phyloP scores from a whole-genome alignment of 164 flowering plant genomes.

The Warburgia ugandensis region DNA sequence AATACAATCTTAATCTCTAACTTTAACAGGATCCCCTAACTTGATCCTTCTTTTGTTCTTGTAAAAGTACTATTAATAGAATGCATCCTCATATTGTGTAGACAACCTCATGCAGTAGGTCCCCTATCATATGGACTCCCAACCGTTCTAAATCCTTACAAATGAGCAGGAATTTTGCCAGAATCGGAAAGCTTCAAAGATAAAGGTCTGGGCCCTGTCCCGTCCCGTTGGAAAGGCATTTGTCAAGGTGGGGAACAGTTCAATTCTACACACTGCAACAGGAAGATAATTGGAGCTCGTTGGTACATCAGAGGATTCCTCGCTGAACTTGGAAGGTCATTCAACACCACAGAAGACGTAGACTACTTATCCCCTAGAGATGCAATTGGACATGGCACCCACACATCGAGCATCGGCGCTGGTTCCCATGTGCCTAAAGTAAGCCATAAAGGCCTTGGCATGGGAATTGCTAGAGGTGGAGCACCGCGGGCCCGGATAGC shows the following conservation, averaged over 20 bases:
- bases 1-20: too few relatives aligned
- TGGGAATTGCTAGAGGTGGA: slow-evolving; percentile 11
- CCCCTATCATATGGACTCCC: too few relatives aligned
- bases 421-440: slow-evolving; percentile 1
- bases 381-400: slow-evolving; percentile 5
- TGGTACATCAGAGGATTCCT: slow-evolving; percentile 44
- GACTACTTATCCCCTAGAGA: slow-evolving; percentile 46
- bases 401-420: slow-evolving; percentile 6
- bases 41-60: too few relatives aligned
- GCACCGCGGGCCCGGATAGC: slow-evolving; percentile 6
- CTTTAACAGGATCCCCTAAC: too few relatives aligned
- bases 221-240: slow-evolving; percentile 36
- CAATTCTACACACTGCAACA: slow-evolving; percentile 31
- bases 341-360: slow-evolving; percentile 18
- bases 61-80: too few relatives aligned
- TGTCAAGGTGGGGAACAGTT: slow-evolving; percentile 42
- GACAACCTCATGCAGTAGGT: too few relatives aligned
- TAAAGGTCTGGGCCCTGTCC: slow-evolving; percentile 25
- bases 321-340: slow-evolving; percentile 30
- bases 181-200: slow-evolving; percentile 44
- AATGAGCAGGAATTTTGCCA: slow-evolving; percentile 57
- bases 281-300: slow-evolving; percentile 40
- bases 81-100: too few relatives aligned
- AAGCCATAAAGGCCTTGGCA: slow-evolving; percentile 6
- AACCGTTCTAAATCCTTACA: too few relatives aligned